Conservation (phyloP, 2,329 filamentous ascomycete genomes). For the Scedosporium dehoogii region DNA sequence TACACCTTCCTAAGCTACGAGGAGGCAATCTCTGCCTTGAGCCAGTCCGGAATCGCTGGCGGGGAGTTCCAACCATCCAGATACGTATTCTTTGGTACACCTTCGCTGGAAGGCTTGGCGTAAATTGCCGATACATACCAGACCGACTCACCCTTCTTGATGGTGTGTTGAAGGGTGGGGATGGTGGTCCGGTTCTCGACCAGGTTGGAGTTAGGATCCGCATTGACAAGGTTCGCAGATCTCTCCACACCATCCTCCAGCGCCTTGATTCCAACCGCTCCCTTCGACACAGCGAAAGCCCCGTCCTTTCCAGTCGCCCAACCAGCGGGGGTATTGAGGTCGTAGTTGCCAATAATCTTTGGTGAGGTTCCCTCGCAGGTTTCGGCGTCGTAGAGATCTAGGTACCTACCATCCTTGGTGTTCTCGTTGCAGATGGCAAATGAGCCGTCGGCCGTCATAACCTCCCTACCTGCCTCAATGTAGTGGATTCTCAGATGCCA, state of each 20-base stretch:
- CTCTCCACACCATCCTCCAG: slow-evolving; percentile 39
- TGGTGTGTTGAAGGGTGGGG: slow-evolving; percentile 55
- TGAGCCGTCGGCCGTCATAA: slow-evolving; percentile 64
- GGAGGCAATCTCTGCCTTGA: slow-evolving; percentile 37
- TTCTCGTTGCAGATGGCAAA: slow-evolving; percentile 58
- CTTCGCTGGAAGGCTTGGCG: slow-evolving; percentile 50
- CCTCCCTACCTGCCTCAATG: slow-evolving; percentile 47
- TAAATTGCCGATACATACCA: slow-evolving; percentile 67
- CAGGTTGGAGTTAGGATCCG: slow-evolving; percentile 71
- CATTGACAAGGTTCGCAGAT: slow-evolving; percentile 57
- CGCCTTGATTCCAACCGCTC: slow-evolving; percentile 46
- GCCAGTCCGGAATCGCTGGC: slow-evolving; percentile 51
- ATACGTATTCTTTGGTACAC: slow-evolving; percentile 42
- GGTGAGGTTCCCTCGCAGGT: slow-evolving; percentile 41
- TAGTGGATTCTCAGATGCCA: slow-evolving; percentile 62
- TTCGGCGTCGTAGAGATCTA: slow-evolving; percentile 36
- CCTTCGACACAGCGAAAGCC: slow-evolving; percentile 48
- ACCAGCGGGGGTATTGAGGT: slow-evolving; percentile 41
- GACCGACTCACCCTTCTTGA: slow-evolving; percentile 44
- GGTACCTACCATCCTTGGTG: slow-evolving; percentile 34
- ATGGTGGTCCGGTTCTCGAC: slow-evolving; percentile 63
- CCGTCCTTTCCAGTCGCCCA: slow-evolving; percentile 39
- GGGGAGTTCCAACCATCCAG: slow-evolving; percentile 50
- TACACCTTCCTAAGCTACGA: background rate
- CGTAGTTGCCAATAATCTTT: slow-evolving; percentile 51